Conservation (phyloP, 2,329 filamentous ascomycete species). For the Fusarium mangiferae region DNA sequence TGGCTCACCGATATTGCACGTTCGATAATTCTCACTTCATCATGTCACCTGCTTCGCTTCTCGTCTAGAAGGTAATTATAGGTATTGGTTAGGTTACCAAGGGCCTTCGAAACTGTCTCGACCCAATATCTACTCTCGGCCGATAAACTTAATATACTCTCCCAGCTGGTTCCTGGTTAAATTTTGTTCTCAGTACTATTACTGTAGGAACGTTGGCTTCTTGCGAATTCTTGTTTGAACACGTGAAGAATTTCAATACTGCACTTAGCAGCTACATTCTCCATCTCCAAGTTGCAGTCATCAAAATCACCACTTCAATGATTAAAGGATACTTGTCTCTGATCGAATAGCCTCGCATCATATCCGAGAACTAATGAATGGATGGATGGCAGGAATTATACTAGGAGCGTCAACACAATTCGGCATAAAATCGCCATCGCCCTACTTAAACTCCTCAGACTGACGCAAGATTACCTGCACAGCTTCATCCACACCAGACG, state of each 20-base stretch:
- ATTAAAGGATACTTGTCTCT: background rate
- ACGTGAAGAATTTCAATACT: background rate
- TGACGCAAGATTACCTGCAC: slow-evolving; percentile 50
- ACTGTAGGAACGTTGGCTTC: background rate
- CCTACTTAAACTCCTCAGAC: slow-evolving; percentile 1
- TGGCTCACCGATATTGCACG: background rate
- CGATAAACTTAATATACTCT: background rate
- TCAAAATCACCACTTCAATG: background rate
- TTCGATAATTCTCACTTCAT: background rate
- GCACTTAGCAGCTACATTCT: background rate
- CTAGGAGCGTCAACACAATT: background rate
- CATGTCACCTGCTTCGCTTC: background rate
- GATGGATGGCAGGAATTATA: background rate
- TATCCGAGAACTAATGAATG: background rate
- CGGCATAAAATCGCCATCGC: background rate
- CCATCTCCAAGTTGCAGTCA: background rate
- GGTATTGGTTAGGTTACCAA: background rate
- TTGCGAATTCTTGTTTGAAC: background rate
- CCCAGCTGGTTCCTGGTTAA: background rate
- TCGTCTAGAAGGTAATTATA: background rate
- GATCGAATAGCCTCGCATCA: background rate
- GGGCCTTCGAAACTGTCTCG: background rate
- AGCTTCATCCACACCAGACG: slow-evolving; percentile 67
- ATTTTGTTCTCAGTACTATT: background rate
- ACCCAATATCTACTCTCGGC: background rate